phyloP scores from a whole-genome alignment of 108 stramenopile genomes.

The Schizochytrium sp. region DNA sequence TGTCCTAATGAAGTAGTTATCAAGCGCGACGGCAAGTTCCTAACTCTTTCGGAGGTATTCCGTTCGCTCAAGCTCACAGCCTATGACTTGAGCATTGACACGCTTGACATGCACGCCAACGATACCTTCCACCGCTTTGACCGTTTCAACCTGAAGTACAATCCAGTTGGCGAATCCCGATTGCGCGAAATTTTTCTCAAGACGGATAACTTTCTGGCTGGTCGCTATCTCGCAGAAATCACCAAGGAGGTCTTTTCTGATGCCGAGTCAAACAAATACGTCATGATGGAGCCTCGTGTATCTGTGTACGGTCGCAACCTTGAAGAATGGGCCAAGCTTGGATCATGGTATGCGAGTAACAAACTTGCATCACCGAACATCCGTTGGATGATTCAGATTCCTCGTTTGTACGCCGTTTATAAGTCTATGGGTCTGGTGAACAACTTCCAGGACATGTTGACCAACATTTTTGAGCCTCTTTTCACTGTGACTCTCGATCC shows the following conservation, averaged over 20 bases:
- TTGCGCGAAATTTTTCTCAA: conserved; percentile 99
- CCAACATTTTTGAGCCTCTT: conserved; percentile 95
- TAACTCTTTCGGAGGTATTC: conserved; percentile 79
- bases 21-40: conserved; percentile 72
- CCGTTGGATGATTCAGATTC: conserved; percentile 98
- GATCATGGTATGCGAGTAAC: conserved; percentile 80
- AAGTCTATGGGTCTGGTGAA: conserved; percentile 76
- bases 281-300: conserved; percentile 91
- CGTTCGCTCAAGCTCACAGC: conserved; percentile 87
- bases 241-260: conserved; percentile 88
- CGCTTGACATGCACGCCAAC: conserved; percentile 98
- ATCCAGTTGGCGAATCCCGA: conserved; percentile 94
- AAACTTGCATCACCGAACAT: conserved; percentile 85
- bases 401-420: conserved; percentile 93
- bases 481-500: conserved; percentile 88
- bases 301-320: conserved; percentile 96
- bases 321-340: conserved; percentile 90
- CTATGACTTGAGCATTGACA: conserved; percentile 98
- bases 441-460: conserved; percentile 90
- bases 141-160: conserved; percentile 99
- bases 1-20: conserved; percentile 77
- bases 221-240: conserved; percentile 92
- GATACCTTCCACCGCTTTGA: conserved; percentile 99
- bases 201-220: conserved; percentile 85
- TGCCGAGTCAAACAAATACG: conserved; percentile 87